These are phyloP conservation scores for Didymosphaeria variabile DNA, from an alignment of 2,329 filamentous ascomycete genomes.

Conservation along the genomic window DNA sequence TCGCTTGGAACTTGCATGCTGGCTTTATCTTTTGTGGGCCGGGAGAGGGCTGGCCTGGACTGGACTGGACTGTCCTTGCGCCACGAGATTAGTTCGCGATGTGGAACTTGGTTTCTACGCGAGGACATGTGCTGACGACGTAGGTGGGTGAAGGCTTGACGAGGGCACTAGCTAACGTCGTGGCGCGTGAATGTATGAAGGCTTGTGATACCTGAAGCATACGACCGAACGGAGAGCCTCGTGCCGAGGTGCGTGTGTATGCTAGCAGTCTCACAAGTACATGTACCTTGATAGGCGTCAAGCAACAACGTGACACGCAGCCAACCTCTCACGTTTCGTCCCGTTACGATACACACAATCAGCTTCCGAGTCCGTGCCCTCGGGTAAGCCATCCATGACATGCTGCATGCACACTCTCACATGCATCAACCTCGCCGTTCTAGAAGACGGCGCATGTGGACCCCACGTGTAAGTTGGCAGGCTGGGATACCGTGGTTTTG, in stretches of 20 bases:
- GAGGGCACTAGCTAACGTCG: too few species aligned
- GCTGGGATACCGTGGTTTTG: neutral
- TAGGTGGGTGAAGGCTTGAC: too few species aligned
- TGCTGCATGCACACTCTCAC: neutral
- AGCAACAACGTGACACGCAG: too few species aligned
- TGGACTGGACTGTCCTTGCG: neutral
- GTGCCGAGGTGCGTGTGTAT: too few species aligned
- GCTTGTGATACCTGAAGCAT: too few species aligned
- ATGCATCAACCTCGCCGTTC: neutral
- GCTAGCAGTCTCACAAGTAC: too few species aligned
- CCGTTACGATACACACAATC: too few species aligned
- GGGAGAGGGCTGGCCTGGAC: neutral
- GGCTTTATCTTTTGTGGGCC: conserved; percentile 1
- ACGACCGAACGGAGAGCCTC: too few species aligned
- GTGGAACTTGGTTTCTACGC: neutral
- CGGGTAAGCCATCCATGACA: neutral
- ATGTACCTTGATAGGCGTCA: too few species aligned
- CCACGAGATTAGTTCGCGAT: neutral
- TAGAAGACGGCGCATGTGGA: neutral
- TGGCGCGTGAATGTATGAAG: too few species aligned
- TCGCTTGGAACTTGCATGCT: conserved; percentile 2
- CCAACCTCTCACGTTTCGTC: too few species aligned
- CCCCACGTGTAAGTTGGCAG: neutral
- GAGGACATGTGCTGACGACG: too few species aligned
- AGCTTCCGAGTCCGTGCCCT: neutral